A percentile compares a stretch with the other conserved stretches of the same genome.
phyloP scores from a whole-genome alignment of 495 filamentous ascomycete genomes.

The Hypomontagnella monticulosa region DNA sequence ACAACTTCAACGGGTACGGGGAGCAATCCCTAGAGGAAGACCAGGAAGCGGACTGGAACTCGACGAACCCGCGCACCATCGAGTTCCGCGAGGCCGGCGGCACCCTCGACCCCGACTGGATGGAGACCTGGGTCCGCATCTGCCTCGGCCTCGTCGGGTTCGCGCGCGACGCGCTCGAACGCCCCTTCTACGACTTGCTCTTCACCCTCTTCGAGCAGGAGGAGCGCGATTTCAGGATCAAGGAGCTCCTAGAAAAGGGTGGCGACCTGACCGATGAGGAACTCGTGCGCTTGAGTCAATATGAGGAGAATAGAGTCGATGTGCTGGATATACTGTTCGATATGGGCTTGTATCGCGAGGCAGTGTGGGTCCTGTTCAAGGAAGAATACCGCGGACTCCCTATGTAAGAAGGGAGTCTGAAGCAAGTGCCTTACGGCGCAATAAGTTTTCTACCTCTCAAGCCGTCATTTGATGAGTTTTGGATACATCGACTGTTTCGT shows the following conservation, averaged over 20 bases:
- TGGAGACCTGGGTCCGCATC: constrained; percentile 47
- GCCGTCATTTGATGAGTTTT: too few relatives aligned
- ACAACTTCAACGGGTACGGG: constrained; percentile 27
- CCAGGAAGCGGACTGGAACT: neutral
- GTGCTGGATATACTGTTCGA: constrained; percentile 42
- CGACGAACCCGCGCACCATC: constrained; percentile 38
- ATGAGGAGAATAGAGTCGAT: constrained; percentile 29
- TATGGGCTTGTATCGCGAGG: neutral
- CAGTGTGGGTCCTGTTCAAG: too few relatives aligned
- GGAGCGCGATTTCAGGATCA: neutral
- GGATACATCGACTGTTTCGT: too few relatives aligned
- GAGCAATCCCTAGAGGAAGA: neutral
- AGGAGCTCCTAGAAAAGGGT: neutral
- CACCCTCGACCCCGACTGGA: constrained; percentile 42
- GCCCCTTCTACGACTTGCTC: constrained; percentile 23
- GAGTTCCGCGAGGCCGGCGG: constrained; percentile 58
- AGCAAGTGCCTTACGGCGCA: too few relatives aligned
- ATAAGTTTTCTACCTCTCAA: too few relatives aligned
- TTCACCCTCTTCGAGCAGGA: constrained; percentile 22
- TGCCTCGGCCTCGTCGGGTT: constrained; percentile 44
- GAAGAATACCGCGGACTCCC: too few relatives aligned
- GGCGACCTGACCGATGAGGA: too few relatives aligned
- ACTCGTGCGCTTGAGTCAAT: neutral
- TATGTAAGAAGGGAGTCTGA: too few relatives aligned
- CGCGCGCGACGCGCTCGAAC: constrained; percentile 19